phyloP scores from a whole-genome alignment of 768 basidiomycete species.

The Russula foetens region DNA sequence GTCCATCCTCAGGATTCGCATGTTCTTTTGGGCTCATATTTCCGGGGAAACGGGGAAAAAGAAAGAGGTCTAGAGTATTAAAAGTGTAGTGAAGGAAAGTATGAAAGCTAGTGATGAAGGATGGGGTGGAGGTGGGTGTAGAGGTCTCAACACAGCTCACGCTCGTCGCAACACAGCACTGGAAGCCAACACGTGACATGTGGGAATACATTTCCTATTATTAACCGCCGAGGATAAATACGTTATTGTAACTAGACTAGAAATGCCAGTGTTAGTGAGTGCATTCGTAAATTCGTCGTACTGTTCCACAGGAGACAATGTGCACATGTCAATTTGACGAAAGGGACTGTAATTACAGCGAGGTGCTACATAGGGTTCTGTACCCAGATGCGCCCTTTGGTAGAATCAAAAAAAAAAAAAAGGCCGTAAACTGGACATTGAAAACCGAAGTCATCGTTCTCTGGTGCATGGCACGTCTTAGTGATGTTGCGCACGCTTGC shows the following conservation, averaged over 20 bases:
- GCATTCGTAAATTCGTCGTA: not conserved
- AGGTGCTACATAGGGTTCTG: too few relatives aligned
- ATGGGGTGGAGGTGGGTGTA: too few relatives aligned
- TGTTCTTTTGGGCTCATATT: not conserved
- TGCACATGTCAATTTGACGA: too few relatives aligned
- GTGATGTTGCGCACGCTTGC: conserved; percentile 19
- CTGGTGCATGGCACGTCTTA: not conserved
- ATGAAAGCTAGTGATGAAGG: too few relatives aligned
- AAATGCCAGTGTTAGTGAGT: too few relatives aligned
- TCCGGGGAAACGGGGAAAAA: not conserved
- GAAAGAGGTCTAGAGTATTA: not conserved
- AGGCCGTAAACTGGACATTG: not conserved
- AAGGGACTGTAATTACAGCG: too few relatives aligned
- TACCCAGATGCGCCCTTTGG: too few relatives aligned
- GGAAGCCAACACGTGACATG: not conserved
- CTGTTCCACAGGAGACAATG: too few relatives aligned
- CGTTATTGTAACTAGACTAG: too few relatives aligned
- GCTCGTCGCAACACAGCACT: not conserved
- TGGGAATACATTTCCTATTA: not conserved
- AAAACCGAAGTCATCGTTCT: not conserved
- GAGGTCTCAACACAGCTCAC: too few relatives aligned
- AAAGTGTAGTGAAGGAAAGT: not conserved
- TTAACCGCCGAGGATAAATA: not conserved
- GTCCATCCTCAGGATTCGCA: not conserved
- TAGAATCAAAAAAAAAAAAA: too few relatives aligned